phyloP scores from a whole-genome alignment of 2,329 filamentous ascomycete species.

The Colletotrichum shisoi region DNA sequence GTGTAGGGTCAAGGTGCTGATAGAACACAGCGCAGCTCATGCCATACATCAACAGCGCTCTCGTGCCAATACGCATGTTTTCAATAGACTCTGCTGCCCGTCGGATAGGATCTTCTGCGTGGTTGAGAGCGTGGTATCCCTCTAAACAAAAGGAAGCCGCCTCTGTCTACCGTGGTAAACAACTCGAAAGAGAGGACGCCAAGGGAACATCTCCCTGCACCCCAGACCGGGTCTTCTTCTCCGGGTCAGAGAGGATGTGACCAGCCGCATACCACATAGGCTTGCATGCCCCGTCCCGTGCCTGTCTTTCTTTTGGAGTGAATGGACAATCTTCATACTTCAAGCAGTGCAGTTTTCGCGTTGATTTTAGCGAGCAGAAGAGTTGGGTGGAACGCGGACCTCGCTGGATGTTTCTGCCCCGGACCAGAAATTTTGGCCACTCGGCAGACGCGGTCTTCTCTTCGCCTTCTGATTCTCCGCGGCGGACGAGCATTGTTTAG shows the following conservation, averaged over 20 bases:
- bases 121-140: neutral
- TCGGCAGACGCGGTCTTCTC: neutral
- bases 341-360: neutral
- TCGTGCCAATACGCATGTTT: neutral
- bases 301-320: neutral
- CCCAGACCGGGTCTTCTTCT: constrained; percentile 19
- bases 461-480: constrained; percentile 1
- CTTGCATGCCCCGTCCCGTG: neutral
- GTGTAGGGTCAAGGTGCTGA: neutral
- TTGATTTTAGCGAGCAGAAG: neutral
- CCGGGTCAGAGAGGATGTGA: constrained; percentile 17
- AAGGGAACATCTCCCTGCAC: constrained; percentile 26
- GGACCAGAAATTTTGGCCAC: neutral
- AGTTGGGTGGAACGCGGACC: neutral
- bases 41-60: neutral
- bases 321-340: neutral
- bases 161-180: neutral
- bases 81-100: neutral
- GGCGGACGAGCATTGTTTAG: neutral
- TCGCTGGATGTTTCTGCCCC: neutral
- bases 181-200: constrained; percentile 12
- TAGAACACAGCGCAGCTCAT: neutral
- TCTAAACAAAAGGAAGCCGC: neutral
- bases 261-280: constrained; percentile 3
- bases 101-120: neutral